Evolutionary conservation across 176 grass and related monocot genomes (phyloP), one percentile per base, ranked within the genome.

Genomic region (Carex scoparia): DNA sequence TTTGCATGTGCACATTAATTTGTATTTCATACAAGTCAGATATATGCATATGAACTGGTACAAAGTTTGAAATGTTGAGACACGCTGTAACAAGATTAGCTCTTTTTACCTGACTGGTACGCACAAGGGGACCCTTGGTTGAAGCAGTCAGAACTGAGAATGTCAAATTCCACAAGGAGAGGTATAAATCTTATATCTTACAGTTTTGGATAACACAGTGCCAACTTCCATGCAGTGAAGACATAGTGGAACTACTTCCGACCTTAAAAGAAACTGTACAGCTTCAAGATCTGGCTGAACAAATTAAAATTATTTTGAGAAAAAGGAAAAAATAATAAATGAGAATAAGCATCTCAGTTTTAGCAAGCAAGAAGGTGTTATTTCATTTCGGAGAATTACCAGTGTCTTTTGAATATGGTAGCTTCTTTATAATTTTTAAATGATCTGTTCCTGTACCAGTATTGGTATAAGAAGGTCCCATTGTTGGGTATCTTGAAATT

Each of bases 171-270:
- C 2, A 56, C 30, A 56, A 79, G 14, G 33, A 35, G 1, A 57
- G 28, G 53, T 31, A 18, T 3, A 56, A 58, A 79, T 58, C 51
- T 51, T 69, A 65, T 66, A 68, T 83, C 81, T 53, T 69, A 83
- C 63, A 67, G 27, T 37, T 83, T 55, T 83, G 48, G 63, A 69
- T 23, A 32, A 69, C 3, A 57, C 42, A 12, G 44, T 54, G 23
- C 63, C 63, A 31, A 83, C 63, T 53, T 83, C 44, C 63, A 83
- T 83, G 42, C 42, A 83, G 46, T 27, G 42, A 67, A 83, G 31
- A 83, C 63, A 69, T 11, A 67, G 62, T 42, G 81, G 63, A 54
- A 69, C 44, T 83, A 68, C 12, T 55, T 69, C 81, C 2, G 63
- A 54, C 31, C 37, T 11, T 33, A 83, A 53, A 54, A 83, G 63